A percentile compares a stretch with the other conserved stretches of the same genome.
Evolutionary conservation across 352 stramenopile species (phyloP).

Genomic region (Hyphochytrium catenoides): DNA sequence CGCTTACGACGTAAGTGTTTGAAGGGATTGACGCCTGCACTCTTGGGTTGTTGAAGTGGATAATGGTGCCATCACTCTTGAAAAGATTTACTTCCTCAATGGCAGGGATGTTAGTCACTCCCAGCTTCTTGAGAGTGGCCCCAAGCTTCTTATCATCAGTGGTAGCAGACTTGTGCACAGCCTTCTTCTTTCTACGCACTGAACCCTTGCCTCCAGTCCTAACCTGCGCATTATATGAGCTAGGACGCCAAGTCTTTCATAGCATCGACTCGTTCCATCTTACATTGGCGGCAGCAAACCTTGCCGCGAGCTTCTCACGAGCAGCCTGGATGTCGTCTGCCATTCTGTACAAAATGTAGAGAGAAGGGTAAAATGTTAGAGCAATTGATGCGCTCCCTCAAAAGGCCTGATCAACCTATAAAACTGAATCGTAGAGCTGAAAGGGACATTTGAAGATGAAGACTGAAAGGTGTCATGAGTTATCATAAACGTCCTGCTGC

Average conservation of each 20-base stretch:
- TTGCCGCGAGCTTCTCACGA: slow-evolving; percentile 50
- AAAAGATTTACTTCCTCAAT: slow-evolving; percentile 99
- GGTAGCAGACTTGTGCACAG: slow-evolving; percentile 66
- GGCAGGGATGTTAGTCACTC: slow-evolving; percentile 88
- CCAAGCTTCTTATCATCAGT: slow-evolving; percentile 94
- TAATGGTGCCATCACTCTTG: slow-evolving; percentile 94
- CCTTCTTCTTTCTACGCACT: slow-evolving; percentile 88
- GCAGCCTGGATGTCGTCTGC: slow-evolving; percentile 65
- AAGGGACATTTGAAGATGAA: too few relatives aligned
- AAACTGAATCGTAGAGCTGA: too few relatives aligned
- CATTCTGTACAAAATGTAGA: too few relatives aligned
- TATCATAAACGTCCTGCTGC: too few relatives aligned
- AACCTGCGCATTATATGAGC: slow-evolving; percentile 13
- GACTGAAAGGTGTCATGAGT: too few relatives aligned
- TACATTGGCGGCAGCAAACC: slow-evolving; percentile 38
- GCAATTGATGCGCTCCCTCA: too few relatives aligned
- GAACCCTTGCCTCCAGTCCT: slow-evolving; percentile 86
- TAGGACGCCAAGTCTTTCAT: neutral
- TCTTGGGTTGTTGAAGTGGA: slow-evolving; percentile 94
- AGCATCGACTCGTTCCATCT: neutral
- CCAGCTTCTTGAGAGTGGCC: slow-evolving; percentile 91
- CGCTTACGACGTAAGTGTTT: slow-evolving; percentile 96
- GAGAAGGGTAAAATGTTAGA: too few relatives aligned
- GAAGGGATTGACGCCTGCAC: slow-evolving; percentile 89
- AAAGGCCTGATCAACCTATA: too few relatives aligned